Evolutionary conservation across 371 early-diverging fungal genomes (phyloP).

Genomic region (Blakeslea trispora): DNA sequence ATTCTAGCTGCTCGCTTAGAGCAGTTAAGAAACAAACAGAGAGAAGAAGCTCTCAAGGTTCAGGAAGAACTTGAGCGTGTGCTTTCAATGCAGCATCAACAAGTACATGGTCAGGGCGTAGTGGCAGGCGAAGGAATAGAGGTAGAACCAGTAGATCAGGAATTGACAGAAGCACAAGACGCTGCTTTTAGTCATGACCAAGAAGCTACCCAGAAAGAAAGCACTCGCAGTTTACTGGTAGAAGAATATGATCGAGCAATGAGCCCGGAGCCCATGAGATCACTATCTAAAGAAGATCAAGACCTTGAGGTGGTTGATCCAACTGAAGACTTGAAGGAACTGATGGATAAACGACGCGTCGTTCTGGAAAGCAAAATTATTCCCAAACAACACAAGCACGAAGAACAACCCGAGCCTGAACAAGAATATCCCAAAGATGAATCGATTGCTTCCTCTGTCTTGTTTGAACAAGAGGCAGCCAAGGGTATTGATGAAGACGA

Average conservation of each 20-base stretch:
- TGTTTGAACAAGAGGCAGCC: constrained; percentile 74
- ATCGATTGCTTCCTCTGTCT: constrained; percentile 42
- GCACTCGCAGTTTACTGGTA: constrained; percentile 14
- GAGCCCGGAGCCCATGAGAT: constrained; percentile 64
- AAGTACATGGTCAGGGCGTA: constrained; percentile 55
- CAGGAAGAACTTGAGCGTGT: constrained; percentile 67
- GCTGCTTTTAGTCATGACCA: constrained; percentile 18
- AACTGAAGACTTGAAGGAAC: constrained; percentile 58
- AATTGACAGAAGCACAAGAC: constrained; percentile 45
- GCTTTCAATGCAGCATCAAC: constrained; percentile 52
- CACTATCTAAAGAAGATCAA: constrained; percentile 57
- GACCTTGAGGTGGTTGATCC: constrained; percentile 62
- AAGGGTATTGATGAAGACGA: constrained; percentile 81
- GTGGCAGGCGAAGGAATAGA: constrained; percentile 45
- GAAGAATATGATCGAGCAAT: constrained; percentile 62
- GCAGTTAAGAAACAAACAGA: constrained; percentile 65
- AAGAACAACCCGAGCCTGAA: constrained; percentile 22
- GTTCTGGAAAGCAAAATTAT: constrained; percentile 62
- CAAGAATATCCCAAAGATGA: constrained; percentile 30
- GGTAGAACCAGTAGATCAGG: constrained; percentile 51
- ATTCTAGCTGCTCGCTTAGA: constrained; percentile 72
- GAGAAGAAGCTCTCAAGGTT: constrained; percentile 68
- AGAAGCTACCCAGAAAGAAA: constrained; percentile 18
- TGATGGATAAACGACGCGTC: constrained; percentile 60
- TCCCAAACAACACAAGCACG: constrained; percentile 41